Evolutionary conservation across 108 stramenopile species (phyloP), one percentile per base, ranked within the genome.

Genomic region (Stephanodiscus minutulus): DNA sequence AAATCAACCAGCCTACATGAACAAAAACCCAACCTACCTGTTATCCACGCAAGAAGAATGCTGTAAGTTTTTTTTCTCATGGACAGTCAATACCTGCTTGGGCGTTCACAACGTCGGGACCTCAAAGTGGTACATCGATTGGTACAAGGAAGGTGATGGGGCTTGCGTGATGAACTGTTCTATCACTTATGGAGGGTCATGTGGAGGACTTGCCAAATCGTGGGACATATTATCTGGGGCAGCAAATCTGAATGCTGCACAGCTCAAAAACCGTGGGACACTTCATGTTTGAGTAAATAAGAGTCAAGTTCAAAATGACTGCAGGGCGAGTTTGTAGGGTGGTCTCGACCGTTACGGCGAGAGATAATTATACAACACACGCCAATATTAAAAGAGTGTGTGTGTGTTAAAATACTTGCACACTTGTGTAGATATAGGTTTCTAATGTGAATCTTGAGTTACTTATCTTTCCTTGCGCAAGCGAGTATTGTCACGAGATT

Each of bases 1-100:
- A 48, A 48, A 48, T 6, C 47, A 48, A 18, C 47, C 47, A 48
- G 47, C 18, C 47, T 48, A 48, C 47, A 48, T 48, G 47, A 48
- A 15, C 7, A 6, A 2, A 2, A 3, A 15, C 18, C 47, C 15
- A 48, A 6, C 47, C 18, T 48, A 48, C 47, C 3, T 48, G 47
- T 6, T n/a, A 1, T 1, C 2, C n/a, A 48, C 47, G 2, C 18
- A 18, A 6, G 47, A 48, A 6, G 2, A 15, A 48, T 48, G 47
- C 47, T 48, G 47, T 48, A 6, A 48, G 15, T 2, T 48, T 5
- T n/a, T n/a, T 18, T 6, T 1, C 47, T 48, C 6, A 3, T 44
- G 47, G 47, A 48, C 47, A 33, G 31, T 2, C 47, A 44, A 3
- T 48, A 48, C 47, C 47, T 48, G 47, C 18, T 48, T 48, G 47